Evolutionary conservation across 768 basidiomycete species (phyloP), one percentile per base, ranked within the genome.

Genomic region (Psilocybe cyanescens): DNA sequence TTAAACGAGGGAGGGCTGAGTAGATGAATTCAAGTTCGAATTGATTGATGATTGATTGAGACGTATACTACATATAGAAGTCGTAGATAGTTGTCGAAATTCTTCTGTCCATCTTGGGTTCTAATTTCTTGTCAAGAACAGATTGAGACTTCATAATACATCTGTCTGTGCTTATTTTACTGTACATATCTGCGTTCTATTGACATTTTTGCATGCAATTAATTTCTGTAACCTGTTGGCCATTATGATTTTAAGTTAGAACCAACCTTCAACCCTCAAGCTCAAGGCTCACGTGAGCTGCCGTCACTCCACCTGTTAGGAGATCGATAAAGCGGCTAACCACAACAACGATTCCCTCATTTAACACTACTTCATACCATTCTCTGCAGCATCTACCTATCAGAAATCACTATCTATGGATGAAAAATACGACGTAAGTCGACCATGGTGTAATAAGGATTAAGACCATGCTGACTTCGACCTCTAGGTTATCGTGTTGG

Each of bases 351-450:
- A 41, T 65, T 60, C 63, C 57, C 57, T 50, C 58, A 57, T 61
- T 58, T 45, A 54, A 57, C 50, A 53, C 49, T 29, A 57, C 48
- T 62, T 55, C 62, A 64, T 63, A 55, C 60, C 52, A 66, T 66
- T 56, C 66, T 61, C 67, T 68, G 65, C 67, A 60, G 68, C 68
- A 61, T 69, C 62, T 62, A 67, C 68, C 61, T 66, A 66, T 57
- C 68, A 65, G 45, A 59, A 50, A 33, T 51, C 46, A 58, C 19
- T 57, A 67, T 80, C 70, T 76, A 97, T 99, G 97, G 97, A 99
- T 90, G 97, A 99, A 83, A 91, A 94, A 83, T 99, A 98, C 81
- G 96, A 98, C 77, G 96, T 97, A 75, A 64, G 76, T 71, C 37
- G 48, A 59, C 50, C 57, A 57, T 53, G 57, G 54, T 47, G 61